A percentile compares a stretch with the other conserved stretches of the same genome.
phyloP scores from a whole-genome alignment of 2,329 filamentous ascomycete genomes.

The Ambrosiella beaveri region DNA sequence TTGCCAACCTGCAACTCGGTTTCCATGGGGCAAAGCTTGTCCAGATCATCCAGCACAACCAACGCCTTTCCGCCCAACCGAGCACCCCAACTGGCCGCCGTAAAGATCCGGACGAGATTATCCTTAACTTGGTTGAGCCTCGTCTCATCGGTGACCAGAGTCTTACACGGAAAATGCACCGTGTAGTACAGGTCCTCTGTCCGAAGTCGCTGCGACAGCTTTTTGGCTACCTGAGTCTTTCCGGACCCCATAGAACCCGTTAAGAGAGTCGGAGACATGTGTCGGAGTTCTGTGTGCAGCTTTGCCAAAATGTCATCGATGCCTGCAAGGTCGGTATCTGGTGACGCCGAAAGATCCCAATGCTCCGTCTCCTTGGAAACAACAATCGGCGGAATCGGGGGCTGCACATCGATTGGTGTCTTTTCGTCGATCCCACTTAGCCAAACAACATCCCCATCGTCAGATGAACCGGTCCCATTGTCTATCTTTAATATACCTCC shows the following conservation, averaged over 20 bases:
- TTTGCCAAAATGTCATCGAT: constrained; percentile 63
- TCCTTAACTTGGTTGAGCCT: constrained; percentile 83
- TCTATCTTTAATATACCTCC: constrained; percentile 74
- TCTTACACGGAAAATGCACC: constrained; percentile 72
- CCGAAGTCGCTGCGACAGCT: constrained; percentile 57
- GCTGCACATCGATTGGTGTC: constrained; percentile 56
- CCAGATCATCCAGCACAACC: constrained; percentile 81
- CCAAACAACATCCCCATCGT: constrained; percentile 46
- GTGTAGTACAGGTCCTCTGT: constrained; percentile 62
- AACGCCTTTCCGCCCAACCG: constrained; percentile 67
- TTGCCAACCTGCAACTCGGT: constrained; percentile 87
- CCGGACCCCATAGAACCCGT: constrained; percentile 81
- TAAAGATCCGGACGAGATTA: constrained; percentile 66
- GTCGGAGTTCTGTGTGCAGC: constrained; percentile 57
- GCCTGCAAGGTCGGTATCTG: constrained; percentile 53
- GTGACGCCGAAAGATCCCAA: constrained; percentile 38
- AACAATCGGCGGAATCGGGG: constrained; percentile 48
- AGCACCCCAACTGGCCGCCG: constrained; percentile 79
- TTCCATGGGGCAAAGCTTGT: constrained; percentile 82
- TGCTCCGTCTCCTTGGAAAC: constrained; percentile 29
- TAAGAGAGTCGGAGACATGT: constrained; percentile 75
- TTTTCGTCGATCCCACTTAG: constrained; percentile 61
- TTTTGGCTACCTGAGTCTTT: constrained; percentile 65
- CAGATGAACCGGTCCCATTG: constrained; percentile 20
- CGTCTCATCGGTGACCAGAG: constrained; percentile 78